Evolutionary conservation across 345 rosid species (phyloP), one percentile per base, ranked within the genome.

Genomic region (Anacardium occidentale): DNA sequence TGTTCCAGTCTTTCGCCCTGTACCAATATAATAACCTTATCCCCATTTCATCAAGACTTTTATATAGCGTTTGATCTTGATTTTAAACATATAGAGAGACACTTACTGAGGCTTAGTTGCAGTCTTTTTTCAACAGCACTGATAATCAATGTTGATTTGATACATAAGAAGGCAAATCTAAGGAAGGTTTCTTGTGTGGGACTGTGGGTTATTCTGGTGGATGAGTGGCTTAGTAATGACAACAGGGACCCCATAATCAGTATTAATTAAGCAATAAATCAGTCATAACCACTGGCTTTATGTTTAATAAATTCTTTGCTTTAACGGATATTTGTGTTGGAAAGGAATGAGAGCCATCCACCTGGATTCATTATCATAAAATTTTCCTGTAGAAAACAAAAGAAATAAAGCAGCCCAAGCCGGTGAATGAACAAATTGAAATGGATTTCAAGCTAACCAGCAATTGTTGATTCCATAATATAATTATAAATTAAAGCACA

Each of bases 141-240:
- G 32, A 29, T 29, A 29, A 29, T 29, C 3, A 1, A 29, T 29
- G 32, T 29, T 29, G 32, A 29, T 29, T 29, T 29, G 32, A 29
- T 29, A 29, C 1, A 29, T 3, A 29, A 29, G 32, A 29, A 29
- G 13, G 10, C 21, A 1, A 17, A 63, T 42, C 45, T 29, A 29
- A 29, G 1, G 32, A 29, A 29, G 32, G 32, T 29, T 1, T 29
- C 32, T 3, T 29, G 32, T 29, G 32, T 29, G 3, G 2, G 32
- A 29, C 32, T 29, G 32, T 29, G 32, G 14, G 69, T 76, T 54
- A 71, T 66, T 75, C 68, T 32, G 20, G 63, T 69, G 74, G 71
- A 74, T 75, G 22, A 72, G 59, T 4, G 63, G 32, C 32, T 29
- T 29, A 29, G 75, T 73, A 73, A 79, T 79, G 85, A 76, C 85